phyloP scores from a whole-genome alignment of 1,139 yeast species.

The Geotrichum reessii region DNA sequence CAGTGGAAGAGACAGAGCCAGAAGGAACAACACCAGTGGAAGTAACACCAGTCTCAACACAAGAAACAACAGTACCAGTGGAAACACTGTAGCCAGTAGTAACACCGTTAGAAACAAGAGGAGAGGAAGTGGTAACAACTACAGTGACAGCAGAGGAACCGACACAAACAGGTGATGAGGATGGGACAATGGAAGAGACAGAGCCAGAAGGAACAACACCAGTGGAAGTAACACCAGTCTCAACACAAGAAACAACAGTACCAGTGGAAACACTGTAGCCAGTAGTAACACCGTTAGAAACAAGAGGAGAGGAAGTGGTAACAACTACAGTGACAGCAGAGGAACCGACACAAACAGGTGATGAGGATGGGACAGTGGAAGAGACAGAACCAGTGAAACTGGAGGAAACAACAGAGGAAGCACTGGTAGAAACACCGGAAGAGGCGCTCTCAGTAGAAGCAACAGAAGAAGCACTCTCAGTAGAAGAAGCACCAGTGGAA shows the following conservation, averaged over 20 bases:
- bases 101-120: too few relatives aligned
- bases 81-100: too few relatives aligned
- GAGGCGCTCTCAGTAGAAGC: neutral
- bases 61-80: too few relatives aligned
- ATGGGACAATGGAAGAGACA: neutral
- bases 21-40: neutral
- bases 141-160: neutral
- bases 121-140: too few relatives aligned
- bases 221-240: neutral
- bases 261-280: neutral
- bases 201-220: neutral
- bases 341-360: neutral
- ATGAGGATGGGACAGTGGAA: slow-evolving; percentile 5
- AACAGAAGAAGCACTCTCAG: neutral
- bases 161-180: neutral
- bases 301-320: neutral
- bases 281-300: neutral
- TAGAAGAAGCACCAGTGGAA: neutral
- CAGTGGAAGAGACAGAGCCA: neutral
- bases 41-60: too few relatives aligned
- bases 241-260: neutral
- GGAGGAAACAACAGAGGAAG: neutral
- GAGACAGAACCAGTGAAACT: neutral
- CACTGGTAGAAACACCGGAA: neutral
- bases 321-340: neutral